Conservation (phyloP, 345 rosid genomes). For the Eucalyptus cladocalyx region DNA sequence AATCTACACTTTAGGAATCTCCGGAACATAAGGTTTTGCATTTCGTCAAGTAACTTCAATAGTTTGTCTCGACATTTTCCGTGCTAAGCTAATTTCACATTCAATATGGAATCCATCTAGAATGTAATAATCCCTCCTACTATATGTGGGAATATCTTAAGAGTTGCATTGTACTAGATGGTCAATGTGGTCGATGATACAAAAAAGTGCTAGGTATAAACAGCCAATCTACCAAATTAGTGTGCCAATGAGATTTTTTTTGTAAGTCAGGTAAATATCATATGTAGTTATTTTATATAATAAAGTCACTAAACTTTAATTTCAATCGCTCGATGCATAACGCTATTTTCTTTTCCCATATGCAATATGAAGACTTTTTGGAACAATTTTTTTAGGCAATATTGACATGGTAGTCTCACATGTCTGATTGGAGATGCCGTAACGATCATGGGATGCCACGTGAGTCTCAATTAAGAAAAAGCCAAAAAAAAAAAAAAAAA, state of each 20-base stretch:
- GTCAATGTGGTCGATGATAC: not conserved
- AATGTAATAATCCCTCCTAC: not conserved
- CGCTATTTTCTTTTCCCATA: too few relatives aligned
- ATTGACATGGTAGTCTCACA: not conserved
- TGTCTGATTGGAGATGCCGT: too few relatives aligned
- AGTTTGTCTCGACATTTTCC: not conserved
- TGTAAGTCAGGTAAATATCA: slow-evolving; percentile 6
- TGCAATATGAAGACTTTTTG: not conserved
- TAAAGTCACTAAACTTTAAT: slow-evolving; percentile 4
- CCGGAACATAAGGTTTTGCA: not conserved
- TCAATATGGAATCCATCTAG: not conserved
- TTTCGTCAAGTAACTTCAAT: not conserved
- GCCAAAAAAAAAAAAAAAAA: too few relatives aligned
- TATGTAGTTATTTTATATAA: slow-evolving; percentile 57
- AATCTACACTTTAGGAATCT: not conserved
- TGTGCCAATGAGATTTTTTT: slow-evolving; percentile 17
- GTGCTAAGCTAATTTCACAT: not conserved
- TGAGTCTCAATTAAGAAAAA: too few relatives aligned
- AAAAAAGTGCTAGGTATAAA: not conserved
- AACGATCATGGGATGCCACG: too few relatives aligned
- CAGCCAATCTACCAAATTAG: slow-evolving; percentile 9
- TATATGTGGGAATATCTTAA: not conserved
- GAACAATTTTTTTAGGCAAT: not conserved
- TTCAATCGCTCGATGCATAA: not conserved
- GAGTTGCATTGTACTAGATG: not conserved